Percentiles rank a stretch among this genome's conserved stretches.
Conservation (phyloP, 2,329 filamentous ascomycete species). For the Tolypocladium ovalisporum region DNA sequence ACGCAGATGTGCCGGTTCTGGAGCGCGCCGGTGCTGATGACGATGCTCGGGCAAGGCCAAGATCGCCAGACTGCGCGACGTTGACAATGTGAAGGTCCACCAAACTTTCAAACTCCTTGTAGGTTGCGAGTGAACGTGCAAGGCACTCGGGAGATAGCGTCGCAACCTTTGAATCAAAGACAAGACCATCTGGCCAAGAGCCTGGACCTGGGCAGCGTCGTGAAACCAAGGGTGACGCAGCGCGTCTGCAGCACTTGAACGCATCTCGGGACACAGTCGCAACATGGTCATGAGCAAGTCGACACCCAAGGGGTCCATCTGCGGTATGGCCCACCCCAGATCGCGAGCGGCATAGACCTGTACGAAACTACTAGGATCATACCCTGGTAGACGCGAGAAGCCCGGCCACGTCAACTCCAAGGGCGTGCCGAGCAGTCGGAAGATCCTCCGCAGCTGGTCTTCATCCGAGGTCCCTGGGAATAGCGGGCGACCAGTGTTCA, state of each 20-base stretch:
- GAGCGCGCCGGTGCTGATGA: too few species aligned
- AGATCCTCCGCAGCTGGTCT: slow-evolving; percentile 93
- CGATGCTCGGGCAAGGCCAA: too few species aligned
- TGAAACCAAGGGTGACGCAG: slow-evolving; percentile 88
- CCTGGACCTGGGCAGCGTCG: slow-evolving; percentile 40
- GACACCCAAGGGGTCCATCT: slow-evolving; percentile 82
- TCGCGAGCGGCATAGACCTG: slow-evolving; percentile 92
- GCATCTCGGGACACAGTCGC: slow-evolving; percentile 81
- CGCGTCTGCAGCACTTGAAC: slow-evolving; percentile 78
- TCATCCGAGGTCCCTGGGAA: slow-evolving; percentile 98
- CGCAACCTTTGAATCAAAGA: too few species aligned
- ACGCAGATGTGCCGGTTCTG: too few species aligned
- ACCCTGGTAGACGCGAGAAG: slow-evolving; percentile 88
- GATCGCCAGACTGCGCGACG: too few species aligned
- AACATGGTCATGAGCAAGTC: slow-evolving; percentile 85
- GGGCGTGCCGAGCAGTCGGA: slow-evolving; percentile 95
- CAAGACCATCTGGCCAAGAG: too few species aligned
- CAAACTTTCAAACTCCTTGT: too few species aligned
- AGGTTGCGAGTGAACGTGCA: too few species aligned
- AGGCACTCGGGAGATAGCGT: too few species aligned
- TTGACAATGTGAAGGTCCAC: too few species aligned
- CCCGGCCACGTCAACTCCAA: slow-evolving; percentile 93
- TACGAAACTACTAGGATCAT: slow-evolving; percentile 69
- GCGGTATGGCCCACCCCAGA: slow-evolving; percentile 72
- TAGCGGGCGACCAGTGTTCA: slow-evolving; percentile 91